Evolutionary conservation across 2,329 filamentous ascomycete genomes (phyloP), one percentile per base, ranked within the genome.

Genomic region (Paecilomyces niveus): DNA sequence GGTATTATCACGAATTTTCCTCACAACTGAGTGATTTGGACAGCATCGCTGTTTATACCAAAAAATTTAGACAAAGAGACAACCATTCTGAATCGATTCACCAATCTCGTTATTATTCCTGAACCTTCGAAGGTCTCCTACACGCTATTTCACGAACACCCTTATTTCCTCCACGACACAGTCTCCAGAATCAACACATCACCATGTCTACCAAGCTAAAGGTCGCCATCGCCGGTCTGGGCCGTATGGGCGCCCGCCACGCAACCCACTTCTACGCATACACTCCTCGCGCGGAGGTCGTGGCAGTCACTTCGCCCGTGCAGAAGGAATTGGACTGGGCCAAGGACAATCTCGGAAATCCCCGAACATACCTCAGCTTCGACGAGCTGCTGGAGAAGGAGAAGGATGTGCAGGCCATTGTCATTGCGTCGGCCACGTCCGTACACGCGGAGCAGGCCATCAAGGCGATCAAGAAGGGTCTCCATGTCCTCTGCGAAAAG

Each of bases 401-500:
- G 60, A 73, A 78, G 60, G 81, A 80, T 11, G 69, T 85, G 0
- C 76, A 83, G 65, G 83, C 83, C 1, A 80, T 85, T 1, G 78
- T 84, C 22, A 73, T 85, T 29, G 80, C 81, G 1, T 81, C 80
- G 3, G 80, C 80, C 15, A 85, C 83, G 1, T 79, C 78, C 0
- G 79, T 80, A 29, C 83, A 85, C 62, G 81, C 82, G 3, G 78
- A 84, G 62, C 80, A 85, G 65, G 77, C 81, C 2, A 83, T 84
- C 72, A 80, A 81, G 65, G 82, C 82, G 10, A 83, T 85, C 57
- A 69, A 80, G 50, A 76, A 77, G 2, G 77, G 78, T 53, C 79
- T 80, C 69, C 81, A 85, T 64, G 81, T 84, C 2, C 73, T 85
- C 22, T 85, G 82, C 67, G 83, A 85, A 72, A 85, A 78, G 61